A percentile compares a stretch with the other conserved stretches of the same genome.
These are phyloP conservation scores for Apostasia shenzhenica DNA, from an alignment of 106 monocot species.

Conservation along the genomic window DNA sequence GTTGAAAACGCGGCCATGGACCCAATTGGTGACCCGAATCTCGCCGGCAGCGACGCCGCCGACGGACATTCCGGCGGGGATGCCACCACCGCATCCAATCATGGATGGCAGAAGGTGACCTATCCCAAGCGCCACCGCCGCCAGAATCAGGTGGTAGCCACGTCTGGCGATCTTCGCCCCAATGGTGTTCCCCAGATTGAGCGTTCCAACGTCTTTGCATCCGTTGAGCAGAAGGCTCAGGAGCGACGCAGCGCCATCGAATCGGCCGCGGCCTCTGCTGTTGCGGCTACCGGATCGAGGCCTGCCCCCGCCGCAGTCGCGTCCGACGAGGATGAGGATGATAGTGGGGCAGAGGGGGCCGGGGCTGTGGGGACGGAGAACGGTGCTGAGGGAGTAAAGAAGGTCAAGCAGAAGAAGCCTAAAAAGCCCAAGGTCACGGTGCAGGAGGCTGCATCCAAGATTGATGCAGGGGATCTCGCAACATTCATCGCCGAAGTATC, in stretches of 20 bases:
- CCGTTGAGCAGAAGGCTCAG: constrained; percentile 66
- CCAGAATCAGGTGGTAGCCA: constrained; percentile 7
- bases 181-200: constrained; percentile 2
- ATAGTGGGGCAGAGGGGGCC: constrained; percentile 24
- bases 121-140: constrained; percentile 69
- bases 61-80: constrained; percentile 10
- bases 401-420: constrained; percentile 68
- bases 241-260: constrained; percentile 67
- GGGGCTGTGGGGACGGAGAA: constrained; percentile 16
- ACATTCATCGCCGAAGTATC: constrained; percentile 61
- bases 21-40: not conserved
- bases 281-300: constrained; percentile 15
- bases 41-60: not conserved
- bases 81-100: constrained; percentile 24
- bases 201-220: constrained; percentile 59
- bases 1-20: too few species aligned
- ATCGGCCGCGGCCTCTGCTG: constrained; percentile 20
- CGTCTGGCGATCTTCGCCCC: constrained; percentile 1
- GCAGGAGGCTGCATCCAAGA: constrained; percentile 74
- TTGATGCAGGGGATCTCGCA: constrained; percentile 60
- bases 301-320: not conserved
- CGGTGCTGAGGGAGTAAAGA: constrained; percentile 34
- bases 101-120: constrained; percentile 94
- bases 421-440: constrained; percentile 95
- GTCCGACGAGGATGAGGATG: constrained; percentile 41